Percentiles rank a stretch among this genome's conserved stretches.
phyloP scores from a whole-genome alignment of 1,284 basidiomycete species.

The Pseudozyma sp. region DNA sequence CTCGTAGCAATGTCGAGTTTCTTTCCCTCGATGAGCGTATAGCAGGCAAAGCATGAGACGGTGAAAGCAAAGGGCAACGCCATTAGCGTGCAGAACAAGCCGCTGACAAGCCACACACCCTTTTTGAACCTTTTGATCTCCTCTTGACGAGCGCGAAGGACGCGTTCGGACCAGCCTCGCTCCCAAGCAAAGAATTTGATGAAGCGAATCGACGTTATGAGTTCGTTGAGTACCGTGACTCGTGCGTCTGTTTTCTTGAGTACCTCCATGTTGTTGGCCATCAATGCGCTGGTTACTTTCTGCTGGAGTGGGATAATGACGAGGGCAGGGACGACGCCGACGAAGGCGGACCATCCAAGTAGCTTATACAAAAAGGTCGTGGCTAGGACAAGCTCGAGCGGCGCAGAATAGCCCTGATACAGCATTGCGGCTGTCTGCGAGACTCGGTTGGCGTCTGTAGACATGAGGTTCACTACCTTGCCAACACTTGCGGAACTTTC shows the following conservation, averaged over 20 bases:
- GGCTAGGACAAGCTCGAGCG: constrained; percentile 48
- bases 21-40: constrained; percentile 40
- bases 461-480: constrained; percentile 47
- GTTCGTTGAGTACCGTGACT: constrained; percentile 46
- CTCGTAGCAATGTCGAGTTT: constrained; percentile 47
- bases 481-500: constrained; percentile 40
- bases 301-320: constrained; percentile 45
- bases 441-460: constrained; percentile 37
- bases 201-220: constrained; percentile 51
- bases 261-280: constrained; percentile 14
- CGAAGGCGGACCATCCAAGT: constrained; percentile 52
- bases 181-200: constrained; percentile 63
- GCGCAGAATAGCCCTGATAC: constrained; percentile 40
- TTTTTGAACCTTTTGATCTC: constrained; percentile 34
- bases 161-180: constrained; percentile 29
- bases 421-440: constrained; percentile 11
- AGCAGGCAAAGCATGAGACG: constrained; percentile 47
- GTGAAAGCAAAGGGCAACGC: constrained; percentile 46
- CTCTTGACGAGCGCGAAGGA: constrained; percentile 23
- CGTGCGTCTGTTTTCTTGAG: constrained; percentile 46
- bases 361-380: constrained; percentile 52
- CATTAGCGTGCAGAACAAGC: constrained; percentile 21
- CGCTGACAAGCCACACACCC: constrained; percentile 11
- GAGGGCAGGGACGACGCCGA: constrained; percentile 41
- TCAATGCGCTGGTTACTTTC: constrained; percentile 24